phyloP scores from a whole-genome alignment of 163 green algal species.

The Scenedesmus sp. region DNA sequence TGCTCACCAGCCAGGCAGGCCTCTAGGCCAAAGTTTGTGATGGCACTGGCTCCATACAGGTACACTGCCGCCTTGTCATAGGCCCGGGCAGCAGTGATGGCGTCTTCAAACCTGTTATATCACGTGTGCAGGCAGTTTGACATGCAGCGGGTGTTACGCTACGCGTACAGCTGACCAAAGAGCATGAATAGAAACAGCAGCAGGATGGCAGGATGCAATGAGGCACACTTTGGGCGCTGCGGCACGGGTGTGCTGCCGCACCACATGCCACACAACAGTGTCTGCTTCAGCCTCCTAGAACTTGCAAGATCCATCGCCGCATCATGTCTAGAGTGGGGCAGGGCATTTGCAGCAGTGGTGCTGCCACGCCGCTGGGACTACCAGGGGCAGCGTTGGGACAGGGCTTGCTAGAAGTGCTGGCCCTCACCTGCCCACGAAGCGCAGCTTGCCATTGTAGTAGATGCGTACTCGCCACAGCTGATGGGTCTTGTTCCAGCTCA shows the following conservation, averaged over 20 bases:
- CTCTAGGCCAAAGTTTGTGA: conserved; percentile 46
- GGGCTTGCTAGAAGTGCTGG: background rate
- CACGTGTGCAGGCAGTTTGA: background rate
- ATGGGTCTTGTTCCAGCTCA: conserved; percentile 45
- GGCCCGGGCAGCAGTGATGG: conserved; percentile 81
- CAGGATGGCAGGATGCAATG: too few relatives aligned
- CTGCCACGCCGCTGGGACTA: background rate
- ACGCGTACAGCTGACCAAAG: too few relatives aligned
- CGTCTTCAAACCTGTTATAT: conserved; percentile 48
- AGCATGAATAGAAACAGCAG: too few relatives aligned
- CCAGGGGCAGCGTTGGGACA: background rate
- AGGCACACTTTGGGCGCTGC: too few relatives aligned
- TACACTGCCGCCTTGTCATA: conserved; percentile 86
- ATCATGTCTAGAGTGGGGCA: background rate
- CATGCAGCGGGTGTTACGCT: too few relatives aligned
- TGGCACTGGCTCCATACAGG: conserved; percentile 36
- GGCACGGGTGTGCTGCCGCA: too few relatives aligned
- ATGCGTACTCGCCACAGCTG: conserved; percentile 38
- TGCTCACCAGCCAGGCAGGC: background rate
- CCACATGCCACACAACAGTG: too few relatives aligned
- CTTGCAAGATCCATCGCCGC: too few relatives aligned
- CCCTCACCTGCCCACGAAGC: conserved; percentile 8
- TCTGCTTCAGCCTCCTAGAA: too few relatives aligned
- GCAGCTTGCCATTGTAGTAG: conserved; percentile 40
- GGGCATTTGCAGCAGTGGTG: background rate